phyloP scores from a whole-genome alignment of 768 basidiomycete genomes.

The Boletus sensibilis region DNA sequence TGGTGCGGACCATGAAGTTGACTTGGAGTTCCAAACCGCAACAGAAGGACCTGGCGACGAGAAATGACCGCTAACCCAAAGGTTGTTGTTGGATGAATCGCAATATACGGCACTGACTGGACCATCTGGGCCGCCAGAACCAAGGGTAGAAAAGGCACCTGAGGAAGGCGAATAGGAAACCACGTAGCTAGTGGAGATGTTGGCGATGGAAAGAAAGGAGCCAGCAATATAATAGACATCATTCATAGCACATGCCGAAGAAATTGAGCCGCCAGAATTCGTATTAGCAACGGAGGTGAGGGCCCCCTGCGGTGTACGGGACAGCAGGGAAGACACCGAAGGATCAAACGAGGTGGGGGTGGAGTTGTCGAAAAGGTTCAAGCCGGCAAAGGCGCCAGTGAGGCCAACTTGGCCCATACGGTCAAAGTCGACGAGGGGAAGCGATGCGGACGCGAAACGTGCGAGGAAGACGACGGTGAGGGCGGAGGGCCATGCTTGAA shows the following conservation, averaged over 20 bases:
- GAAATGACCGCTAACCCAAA: constrained; percentile 83
- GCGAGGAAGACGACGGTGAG: constrained; percentile 21
- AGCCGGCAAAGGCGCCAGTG: constrained; percentile 83
- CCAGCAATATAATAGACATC: constrained; percentile 80
- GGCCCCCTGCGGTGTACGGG: constrained; percentile 62
- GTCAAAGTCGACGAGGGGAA: constrained; percentile 64
- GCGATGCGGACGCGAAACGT: constrained; percentile 33
- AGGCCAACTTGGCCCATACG: constrained; percentile 92
- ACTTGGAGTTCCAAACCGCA: constrained; percentile 66
- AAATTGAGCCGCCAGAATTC: constrained; percentile 74
- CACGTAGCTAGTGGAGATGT: constrained; percentile 63
- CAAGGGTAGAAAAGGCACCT: constrained; percentile 59
- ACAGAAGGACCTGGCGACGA: constrained; percentile 64
- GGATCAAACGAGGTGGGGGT: constrained; percentile 63
- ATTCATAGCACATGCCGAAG: constrained; percentile 68
- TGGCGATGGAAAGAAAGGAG: constrained; percentile 70
- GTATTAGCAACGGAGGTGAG: constrained; percentile 73
- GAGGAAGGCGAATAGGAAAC: constrained; percentile 69
- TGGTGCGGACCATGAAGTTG: constrained; percentile 68
- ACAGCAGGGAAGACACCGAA: constrained; percentile 67
- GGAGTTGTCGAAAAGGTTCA: constrained; percentile 69
- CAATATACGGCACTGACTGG: constrained; percentile 74
- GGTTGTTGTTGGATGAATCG: constrained; percentile 57
- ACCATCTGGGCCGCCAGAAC: constrained; percentile 70
- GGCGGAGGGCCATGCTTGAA: constrained; percentile 26